Evolutionary conservation across 2,329 filamentous ascomycete genomes (phyloP).

Genomic region (Arthroderma uncinatum): DNA sequence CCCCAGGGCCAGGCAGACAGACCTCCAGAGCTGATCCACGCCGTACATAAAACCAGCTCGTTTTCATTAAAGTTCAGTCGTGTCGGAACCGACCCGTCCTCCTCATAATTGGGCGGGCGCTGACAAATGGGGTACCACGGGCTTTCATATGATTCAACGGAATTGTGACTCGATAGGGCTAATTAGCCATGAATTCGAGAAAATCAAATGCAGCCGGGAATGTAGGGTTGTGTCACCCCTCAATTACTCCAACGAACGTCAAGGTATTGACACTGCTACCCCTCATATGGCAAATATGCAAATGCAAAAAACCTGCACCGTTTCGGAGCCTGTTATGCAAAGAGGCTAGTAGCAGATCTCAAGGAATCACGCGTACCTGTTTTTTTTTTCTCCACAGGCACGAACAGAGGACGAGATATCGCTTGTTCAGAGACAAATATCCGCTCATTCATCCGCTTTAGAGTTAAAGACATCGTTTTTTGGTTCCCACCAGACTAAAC

Average conservation of each 20-base stretch:
- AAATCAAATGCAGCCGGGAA: background rate
- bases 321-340: background rate
- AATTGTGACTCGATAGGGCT: background rate
- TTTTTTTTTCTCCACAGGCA: background rate
- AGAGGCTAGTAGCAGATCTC: background rate
- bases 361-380: background rate
- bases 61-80: background rate
- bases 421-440: background rate
- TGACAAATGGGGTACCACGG: background rate
- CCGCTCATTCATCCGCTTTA: slow-evolving; percentile 4
- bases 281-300: background rate
- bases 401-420: background rate
- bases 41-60: background rate
- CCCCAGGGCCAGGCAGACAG: too few relatives aligned
- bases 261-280: background rate
- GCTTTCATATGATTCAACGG: background rate
- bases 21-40: background rate
- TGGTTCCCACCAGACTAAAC: background rate
- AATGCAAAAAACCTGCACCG: background rate
- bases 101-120: slow-evolving; percentile 3
- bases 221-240: background rate
- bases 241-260: background rate
- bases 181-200: background rate
- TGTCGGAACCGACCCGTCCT: background rate
- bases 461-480: background rate